Base-by-base conservation (phyloP, 176 grass and related monocot species). In the Zizania latifolia region DNA sequence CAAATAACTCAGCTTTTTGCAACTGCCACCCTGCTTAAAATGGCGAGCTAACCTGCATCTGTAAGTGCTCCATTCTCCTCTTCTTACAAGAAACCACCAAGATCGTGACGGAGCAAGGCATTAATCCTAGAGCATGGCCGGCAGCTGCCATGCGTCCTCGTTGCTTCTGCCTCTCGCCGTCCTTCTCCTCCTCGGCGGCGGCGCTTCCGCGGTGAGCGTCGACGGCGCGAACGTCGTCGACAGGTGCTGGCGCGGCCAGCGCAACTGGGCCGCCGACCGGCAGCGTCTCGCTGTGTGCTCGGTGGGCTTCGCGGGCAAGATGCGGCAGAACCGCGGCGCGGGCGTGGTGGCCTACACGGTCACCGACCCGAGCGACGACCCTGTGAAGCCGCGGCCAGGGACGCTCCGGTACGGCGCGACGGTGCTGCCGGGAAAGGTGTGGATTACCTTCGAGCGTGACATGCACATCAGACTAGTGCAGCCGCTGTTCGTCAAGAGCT, bases 321-420 rank as follows among this genome's bases (percentile, higher is more conserved):
- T 97, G 90, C 64, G 72, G 8, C 75, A 65, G 68, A 97, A 93
- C 78, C 72, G 77, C 5, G 90, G 90, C 10, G 19, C 64, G 3
- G 81, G 70, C 0, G 23, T 93, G 60, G 57, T 15, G 8, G 4
- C 6, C 0, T 97, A 93, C 86, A 85, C 56, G 19, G 94, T 97
- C 0, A 97, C 88, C 19, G 88, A 97, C 76, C 43, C 86, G 1
- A 35, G 83, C 60, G 94, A 97, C 41, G 83, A 97, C 59, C 94
- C 90, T 0, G 78, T 89, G 13, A 63, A 62, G 0, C 94, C 90
- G 0, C 64, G 28, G 8, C 86, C 83, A 0, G 94, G 94, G 60
- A 97, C 94, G n/a, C 64, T 93, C 19, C 81, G 90, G 43, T 97
- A 91, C 68, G 94, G 94, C 41, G 88, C 85, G 15, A 93, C 94